Base-by-base conservation (phyloP, 768 basidiomycete species). In the Phaffia australis region DNA sequence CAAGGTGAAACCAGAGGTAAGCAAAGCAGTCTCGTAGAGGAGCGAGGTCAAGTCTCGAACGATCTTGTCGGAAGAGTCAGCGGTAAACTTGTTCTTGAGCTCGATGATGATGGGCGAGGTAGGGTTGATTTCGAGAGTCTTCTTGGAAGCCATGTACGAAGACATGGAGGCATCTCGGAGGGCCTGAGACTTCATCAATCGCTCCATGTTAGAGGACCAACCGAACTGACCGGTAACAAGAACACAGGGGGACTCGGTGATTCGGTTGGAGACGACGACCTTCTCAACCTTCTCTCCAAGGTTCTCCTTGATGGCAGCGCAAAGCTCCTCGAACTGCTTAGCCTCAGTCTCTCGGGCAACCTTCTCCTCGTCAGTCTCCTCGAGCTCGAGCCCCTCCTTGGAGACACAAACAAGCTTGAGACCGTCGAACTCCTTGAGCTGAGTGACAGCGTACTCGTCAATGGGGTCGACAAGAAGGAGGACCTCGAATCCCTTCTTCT, bases 271-370 rank as follows among this genome's bases (percentile, higher is more conserved):
- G 71, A 97, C 81, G 70, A 94, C 84, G 27, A 99, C 94, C 83
- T 99, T 99, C 84, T 99, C 95, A 70, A 99, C 93, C 83, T 93
- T 94, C 79, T 97, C 94, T 67, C 94, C 93, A 68, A 99, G 91
- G 65, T 88, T 89, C 73, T 99, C 94, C 84, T 97, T 99, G 81
- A 97, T 89, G 70, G 87, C 85, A 69, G 87, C 82, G 84, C 90
- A 93, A 66, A 99, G 83, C 69, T 91, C 90, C 74, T 83, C 82
- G 80, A 83, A 97, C 71, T 86, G 85, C 68, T 85, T 80, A 29
- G 81, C 84, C 79, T 94, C 90, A 69, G 85, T 83, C 81, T 98
- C 94, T 59, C 89, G 88, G 15, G 75, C 79, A 74, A 82, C 83
- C 86, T 98, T 99, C 84, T 98, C 94, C 72, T 94, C 94, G 11